These are phyloP conservation scores for Stagonosporopsis rhizophila DNA, from an alignment of 2,329 filamentous ascomycete genomes.

Conservation along the genomic window DNA sequence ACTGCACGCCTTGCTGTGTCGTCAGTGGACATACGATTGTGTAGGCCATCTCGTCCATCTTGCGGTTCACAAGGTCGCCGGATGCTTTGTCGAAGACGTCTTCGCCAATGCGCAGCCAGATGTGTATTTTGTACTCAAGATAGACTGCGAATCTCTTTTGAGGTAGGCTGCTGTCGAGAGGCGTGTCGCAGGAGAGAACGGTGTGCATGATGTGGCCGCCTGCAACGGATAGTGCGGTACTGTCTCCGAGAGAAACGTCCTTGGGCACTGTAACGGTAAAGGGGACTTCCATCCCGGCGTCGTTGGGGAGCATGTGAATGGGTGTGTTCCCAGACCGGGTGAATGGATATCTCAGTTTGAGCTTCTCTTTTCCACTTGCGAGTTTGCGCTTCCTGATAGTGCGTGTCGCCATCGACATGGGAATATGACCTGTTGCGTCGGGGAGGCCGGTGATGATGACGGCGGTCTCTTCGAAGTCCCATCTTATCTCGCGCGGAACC, in stretches of 20 bases:
- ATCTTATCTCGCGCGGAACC: conserved; percentile 9
- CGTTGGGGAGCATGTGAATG: not conserved
- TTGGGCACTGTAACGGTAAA: conserved; percentile 1
- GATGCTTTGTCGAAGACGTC: conserved; percentile 17
- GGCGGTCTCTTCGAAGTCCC: conserved; percentile 11
- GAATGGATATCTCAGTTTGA: conserved; percentile 16
- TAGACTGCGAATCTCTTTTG: conserved; percentile 11
- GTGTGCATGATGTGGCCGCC: conserved; percentile 15
- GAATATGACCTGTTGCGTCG: conserved; percentile 14
- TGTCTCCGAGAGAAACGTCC: conserved; percentile 1
- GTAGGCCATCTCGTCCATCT: conserved; percentile 22
- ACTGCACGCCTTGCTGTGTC: not conserved
- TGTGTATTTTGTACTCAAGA: conserved; percentile 15
- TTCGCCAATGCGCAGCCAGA: conserved; percentile 19
- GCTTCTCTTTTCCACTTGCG: conserved; percentile 5
- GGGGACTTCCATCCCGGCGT: conserved; percentile 1
- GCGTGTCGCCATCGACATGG: conserved; percentile 8
- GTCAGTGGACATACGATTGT: conserved; percentile 13
- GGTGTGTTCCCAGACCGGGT: conserved; percentile 3
- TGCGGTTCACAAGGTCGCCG: conserved; percentile 18
- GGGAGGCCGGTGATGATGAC: conserved; percentile 8
- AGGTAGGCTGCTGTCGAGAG: not conserved
- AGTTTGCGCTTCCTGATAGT: conserved; percentile 7
- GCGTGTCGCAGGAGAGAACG: not conserved
- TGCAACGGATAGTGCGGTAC: conserved; percentile 6